A percentile compares a stretch with the other conserved stretches of the same genome.
Conservation (phyloP, 73 alveolate genomes). For the Chromera velia region DNA sequence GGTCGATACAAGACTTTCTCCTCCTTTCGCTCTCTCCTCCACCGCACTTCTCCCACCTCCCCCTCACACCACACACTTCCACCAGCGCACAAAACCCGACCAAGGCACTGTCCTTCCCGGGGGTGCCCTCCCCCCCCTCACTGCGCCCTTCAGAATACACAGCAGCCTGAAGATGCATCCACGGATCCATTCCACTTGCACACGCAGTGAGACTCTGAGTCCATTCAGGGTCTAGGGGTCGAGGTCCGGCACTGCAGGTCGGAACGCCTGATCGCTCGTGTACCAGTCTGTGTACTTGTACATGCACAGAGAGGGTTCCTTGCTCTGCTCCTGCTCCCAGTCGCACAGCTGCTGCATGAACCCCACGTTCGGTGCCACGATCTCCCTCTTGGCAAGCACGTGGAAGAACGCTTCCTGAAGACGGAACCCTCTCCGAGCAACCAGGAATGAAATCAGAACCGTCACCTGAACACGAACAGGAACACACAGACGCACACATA, state of each 20-base stretch:
- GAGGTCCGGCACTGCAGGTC: background rate
- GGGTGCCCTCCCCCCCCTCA: too few species aligned
- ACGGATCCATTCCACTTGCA: too few species aligned
- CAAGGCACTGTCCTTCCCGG: too few species aligned
- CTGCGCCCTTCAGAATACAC: too few species aligned
- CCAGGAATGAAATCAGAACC: background rate
- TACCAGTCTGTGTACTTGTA: background rate
- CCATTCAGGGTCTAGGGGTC: too few species aligned
- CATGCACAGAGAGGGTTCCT: background rate
- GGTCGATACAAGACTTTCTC: too few species aligned
- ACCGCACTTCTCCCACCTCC: too few species aligned
- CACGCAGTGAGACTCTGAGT: too few species aligned
- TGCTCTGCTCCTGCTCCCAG: constrained; percentile 3
- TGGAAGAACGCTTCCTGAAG: background rate
- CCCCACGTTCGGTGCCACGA: constrained; percentile 24
- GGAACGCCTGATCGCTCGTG: background rate
- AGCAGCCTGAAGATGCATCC: too few species aligned
- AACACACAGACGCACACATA: background rate
- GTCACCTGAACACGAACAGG: background rate
- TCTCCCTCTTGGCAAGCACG: constrained; percentile 4
- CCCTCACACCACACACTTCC: too few species aligned
- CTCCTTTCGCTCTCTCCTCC: too few species aligned
- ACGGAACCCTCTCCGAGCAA: background rate
- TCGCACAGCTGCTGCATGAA: constrained; percentile 34
- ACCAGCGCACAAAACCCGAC: too few species aligned